phyloP scores from a whole-genome alignment of 164 flowering plant genomes.

The Vitis rotundifolia region DNA sequence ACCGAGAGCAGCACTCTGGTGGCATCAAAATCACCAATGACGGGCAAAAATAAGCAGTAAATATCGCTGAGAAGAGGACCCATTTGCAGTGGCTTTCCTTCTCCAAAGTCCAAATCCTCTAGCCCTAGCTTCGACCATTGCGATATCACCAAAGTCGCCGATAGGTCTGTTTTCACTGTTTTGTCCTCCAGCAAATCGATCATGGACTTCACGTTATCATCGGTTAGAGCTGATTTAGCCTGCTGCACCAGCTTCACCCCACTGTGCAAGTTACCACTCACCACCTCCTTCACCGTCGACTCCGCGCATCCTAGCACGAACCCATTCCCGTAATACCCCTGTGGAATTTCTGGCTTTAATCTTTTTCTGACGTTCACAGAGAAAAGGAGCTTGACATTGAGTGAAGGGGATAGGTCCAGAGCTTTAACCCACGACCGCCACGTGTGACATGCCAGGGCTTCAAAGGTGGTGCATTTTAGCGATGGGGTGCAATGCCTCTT shows the following conservation, averaged over 20 bases:
- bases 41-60: conserved; percentile 86
- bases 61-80: conserved; percentile 75
- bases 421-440: conserved; percentile 87
- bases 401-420: conserved; percentile 36
- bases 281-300: conserved; percentile 48
- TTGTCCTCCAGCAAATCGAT: conserved; percentile 64
- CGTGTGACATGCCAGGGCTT: conserved; percentile 80
- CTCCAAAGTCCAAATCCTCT: conserved; percentile 85
- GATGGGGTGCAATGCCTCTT: conserved; percentile 65
- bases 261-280: conserved; percentile 34
- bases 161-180: conserved; percentile 54
- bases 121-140: conserved; percentile 83
- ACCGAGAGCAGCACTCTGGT: conserved; percentile 68
- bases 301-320: conserved; percentile 86
- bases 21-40: conserved; percentile 43
- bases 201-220: conserved; percentile 58
- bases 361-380: conserved; percentile 59
- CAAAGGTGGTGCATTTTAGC: conserved; percentile 84
- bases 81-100: conserved; percentile 71
- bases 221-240: conserved; percentile 48
- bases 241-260: conserved; percentile 62
- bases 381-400: conserved; percentile 74
- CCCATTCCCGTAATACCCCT: conserved; percentile 88
- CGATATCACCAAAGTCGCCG: conserved; percentile 67
- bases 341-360: conserved; percentile 46